Base-by-base conservation (phyloP, 2,329 filamentous ascomycete genomes). In the Exophiala sp. region DNA sequence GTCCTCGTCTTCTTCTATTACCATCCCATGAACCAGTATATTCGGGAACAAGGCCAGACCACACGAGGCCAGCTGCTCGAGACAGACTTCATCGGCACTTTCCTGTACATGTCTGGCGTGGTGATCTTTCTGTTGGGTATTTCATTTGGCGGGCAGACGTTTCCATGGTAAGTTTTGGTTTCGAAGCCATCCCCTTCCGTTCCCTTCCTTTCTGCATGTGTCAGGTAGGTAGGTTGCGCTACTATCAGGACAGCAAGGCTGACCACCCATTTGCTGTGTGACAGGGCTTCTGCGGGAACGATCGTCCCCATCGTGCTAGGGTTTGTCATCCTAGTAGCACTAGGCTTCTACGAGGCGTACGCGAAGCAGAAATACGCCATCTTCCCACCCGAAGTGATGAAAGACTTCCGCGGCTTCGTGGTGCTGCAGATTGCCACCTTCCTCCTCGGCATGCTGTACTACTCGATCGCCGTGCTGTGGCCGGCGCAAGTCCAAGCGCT, bases 61-160 rank as follows among this genome's bases (percentile, higher is more conserved):
- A 19, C 10, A 5, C 37, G 43, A 29, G 21, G 21, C 10, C 32
- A 22, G 16, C 5, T 46, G 5, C n/a, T 10, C 5, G 27, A 46
- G 14, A 35, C 16, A 5, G 43, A 46, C 43, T 46, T 11, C 52
- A 39, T 71, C 34, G 73, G 73, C 21, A 67, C 73, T 34, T 59
- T 71, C 30, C 62, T 75, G 1, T 73, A 67, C 55, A 52, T 65
- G 9, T 60, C 62, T n/a, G 71, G 72, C 19, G 63, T 67, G 8
- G 60, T 72, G 3, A 57, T 71, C 11, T 69, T 73, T 50, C 60
- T 73, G 24, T 55, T 74, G 40, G 72, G 72, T 10, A 62, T 74
- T 3, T 69, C 66, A 34, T 66, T 62, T 62, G 68, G 71, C 41
- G 70, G 71, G 10, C 59, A 51, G 2, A 53, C 60, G 3, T 68